A percentile compares a stretch with the other conserved stretches of the same genome.
These are phyloP conservation scores for Aspergillus alliaceus DNA, from an alignment of 2,329 filamentous ascomycete species.

Conservation along the genomic window DNA sequence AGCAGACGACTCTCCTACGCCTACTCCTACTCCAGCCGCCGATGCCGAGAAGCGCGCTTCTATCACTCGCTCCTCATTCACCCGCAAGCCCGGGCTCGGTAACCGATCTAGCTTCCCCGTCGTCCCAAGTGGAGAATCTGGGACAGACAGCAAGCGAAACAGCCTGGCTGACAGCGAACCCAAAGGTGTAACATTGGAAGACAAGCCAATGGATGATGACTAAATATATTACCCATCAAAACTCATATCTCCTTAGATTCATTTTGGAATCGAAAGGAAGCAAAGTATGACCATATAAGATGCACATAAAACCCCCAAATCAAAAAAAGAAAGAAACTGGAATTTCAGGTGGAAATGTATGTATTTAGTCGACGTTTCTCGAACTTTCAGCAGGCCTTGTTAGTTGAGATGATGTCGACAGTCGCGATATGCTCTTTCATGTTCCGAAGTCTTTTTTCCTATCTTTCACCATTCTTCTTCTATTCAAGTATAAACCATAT, in stretches of 20 bases:
- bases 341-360: background rate
- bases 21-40: constrained; percentile 31
- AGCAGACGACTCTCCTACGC: constrained; percentile 35
- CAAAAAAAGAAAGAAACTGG: background rate
- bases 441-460: background rate
- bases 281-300: background rate
- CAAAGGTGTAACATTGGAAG: constrained; percentile 65
- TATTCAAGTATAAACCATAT: constrained; percentile 12
- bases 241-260: background rate
- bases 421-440: background rate
- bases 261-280: background rate
- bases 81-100: constrained; percentile 50
- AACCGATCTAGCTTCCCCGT: constrained; percentile 35
- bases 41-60: constrained; percentile 65
- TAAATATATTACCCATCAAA: background rate
- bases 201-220: constrained; percentile 73
- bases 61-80: constrained; percentile 56
- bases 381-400: constrained; percentile 16
- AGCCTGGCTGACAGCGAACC: constrained; percentile 41
- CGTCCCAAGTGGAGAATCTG: constrained; percentile 22
- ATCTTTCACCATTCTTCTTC: background rate
- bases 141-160: constrained; percentile 33
- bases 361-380: background rate
- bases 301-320: background rate
- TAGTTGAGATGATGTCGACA: constrained; percentile 7